phyloP scores from a whole-genome alignment of 2,329 filamentous ascomycete species.

The Xylariaceae sp. region DNA sequence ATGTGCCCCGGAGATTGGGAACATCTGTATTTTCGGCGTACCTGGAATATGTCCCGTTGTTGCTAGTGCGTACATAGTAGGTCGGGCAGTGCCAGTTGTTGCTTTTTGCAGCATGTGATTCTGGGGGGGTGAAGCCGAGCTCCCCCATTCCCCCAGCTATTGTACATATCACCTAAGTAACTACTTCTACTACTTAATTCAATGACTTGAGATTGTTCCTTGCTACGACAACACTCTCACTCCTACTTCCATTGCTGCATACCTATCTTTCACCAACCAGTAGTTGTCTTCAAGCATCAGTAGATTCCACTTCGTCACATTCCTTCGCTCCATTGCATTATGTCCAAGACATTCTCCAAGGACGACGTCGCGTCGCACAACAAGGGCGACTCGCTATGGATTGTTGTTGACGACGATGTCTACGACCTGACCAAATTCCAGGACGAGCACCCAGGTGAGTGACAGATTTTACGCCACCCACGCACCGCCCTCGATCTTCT shows the following conservation, averaged over 20 bases:
- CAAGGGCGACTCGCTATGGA: slow-evolving; percentile 80
- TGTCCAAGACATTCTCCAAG: slow-evolving; percentile 83
- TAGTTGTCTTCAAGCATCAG: background rate
- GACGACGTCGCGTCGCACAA: slow-evolving; percentile 89
- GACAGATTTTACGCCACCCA: background rate
- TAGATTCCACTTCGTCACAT: background rate
- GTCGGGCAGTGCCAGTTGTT: background rate
- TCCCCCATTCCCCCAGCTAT: too few species aligned
- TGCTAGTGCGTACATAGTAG: too few species aligned
- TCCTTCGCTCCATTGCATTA: slow-evolving; percentile 32
- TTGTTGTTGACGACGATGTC: slow-evolving; percentile 90
- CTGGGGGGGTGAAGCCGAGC: background rate
- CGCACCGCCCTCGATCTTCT: background rate
- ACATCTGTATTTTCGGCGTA: too few species aligned
- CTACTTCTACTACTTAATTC: too few species aligned
- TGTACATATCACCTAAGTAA: too few species aligned
- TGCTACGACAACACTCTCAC: too few species aligned
- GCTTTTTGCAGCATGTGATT: slow-evolving; percentile 1
- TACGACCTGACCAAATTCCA: slow-evolving; percentile 91
- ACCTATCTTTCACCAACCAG: background rate
- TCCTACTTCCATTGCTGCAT: background rate
- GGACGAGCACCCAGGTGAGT: slow-evolving; percentile 74
- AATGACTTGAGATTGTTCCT: too few species aligned
- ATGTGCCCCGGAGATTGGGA: too few species aligned
- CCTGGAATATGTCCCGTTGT: too few species aligned